Conservation (phyloP, 495 filamentous ascomycete species). For the Podospora appendiculata region DNA sequence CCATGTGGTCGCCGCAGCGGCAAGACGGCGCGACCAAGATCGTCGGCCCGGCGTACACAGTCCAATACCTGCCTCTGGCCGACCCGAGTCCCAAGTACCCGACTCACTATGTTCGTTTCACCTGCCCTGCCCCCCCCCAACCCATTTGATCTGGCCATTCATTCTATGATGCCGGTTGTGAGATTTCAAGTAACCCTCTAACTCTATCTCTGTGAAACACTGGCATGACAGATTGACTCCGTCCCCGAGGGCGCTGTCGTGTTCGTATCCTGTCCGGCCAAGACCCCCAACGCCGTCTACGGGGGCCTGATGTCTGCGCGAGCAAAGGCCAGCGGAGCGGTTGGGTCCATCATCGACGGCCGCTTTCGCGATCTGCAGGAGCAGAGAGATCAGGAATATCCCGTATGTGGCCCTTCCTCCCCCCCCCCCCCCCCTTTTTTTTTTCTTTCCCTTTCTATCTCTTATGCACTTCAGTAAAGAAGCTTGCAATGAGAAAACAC, state of each 20-base stretch:
- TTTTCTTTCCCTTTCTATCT: background rate
- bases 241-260: conserved; percentile 44
- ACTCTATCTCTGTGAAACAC: too few relatives aligned
- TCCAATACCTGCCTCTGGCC: conserved; percentile 41
- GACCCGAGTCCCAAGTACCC: conserved; percentile 37
- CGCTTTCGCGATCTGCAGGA: conserved; percentile 52
- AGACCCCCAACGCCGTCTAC: conserved; percentile 47
- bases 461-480: background rate
- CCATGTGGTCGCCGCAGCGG: conserved; percentile 48
- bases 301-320: conserved; percentile 53
- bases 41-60: conserved; percentile 51
- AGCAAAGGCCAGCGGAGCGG: conserved; percentile 38
- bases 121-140: background rate
- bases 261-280: conserved; percentile 48
- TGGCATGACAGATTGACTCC: conserved; percentile 43
- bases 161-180: too few relatives aligned
- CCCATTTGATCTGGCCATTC: too few relatives aligned
- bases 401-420: conserved; percentile 16
- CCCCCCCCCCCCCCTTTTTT: too few relatives aligned
- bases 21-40: conserved; percentile 46
- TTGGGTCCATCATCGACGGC: conserved; percentile 48
- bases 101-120: conserved; percentile 39
- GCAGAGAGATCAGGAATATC: conserved; percentile 45
- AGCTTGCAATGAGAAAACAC: background rate
- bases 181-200: too few relatives aligned